Evolutionary conservation across 2,329 filamentous ascomycete genomes (phyloP), one percentile per base, ranked within the genome.

Genomic region (Claviceps cyperi): DNA sequence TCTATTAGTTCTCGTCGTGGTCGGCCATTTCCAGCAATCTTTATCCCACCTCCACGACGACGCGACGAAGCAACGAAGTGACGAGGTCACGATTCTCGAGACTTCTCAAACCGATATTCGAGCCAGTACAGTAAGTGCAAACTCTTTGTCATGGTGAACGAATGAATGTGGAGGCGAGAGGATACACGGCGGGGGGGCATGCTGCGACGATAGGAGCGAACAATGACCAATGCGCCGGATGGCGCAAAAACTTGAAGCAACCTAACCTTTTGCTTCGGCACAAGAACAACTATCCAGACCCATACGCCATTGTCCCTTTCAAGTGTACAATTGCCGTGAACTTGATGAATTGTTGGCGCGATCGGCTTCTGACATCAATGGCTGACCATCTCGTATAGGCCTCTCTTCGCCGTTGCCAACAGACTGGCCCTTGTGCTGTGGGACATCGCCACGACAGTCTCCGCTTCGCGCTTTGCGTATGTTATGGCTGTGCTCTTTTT

Each of bases 371-470:
- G 13, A 36, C n/a, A 43, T 24, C 22, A 41, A 36, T 45, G 32
- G 40, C 50, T 51, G 41, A 51, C 50, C 35, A 36, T 45, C 32
- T 46, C 24, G 37, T 22, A 46, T 46, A 50, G 50, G 41, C 13
- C 17, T 8, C 24, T 36, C 15, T 50, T 44, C 40, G 7, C 22
- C 43, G 28, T 8, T 11, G 5, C 21, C 36, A 38, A 45, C 47
- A 46, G 48, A 50, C 46, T 49, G 51, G 56, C 56, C 56, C 51
- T 50, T 53, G 56, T 50, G 14, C 51, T 49, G 57, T 55, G 58
- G 59, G 43, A 58, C 57, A 54, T 54, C 51, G 51, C 43, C 54
- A 54, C 50, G 41, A 48, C 50, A 24, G 46, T 54, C 48, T 50
- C 43, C 32, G 50, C 46, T 51, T 38, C 32, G 50, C 32, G 50